Evolutionary conservation across 2,329 filamentous ascomycete species (phyloP).

Genomic region (Colletotrichum simmondsii): DNA sequence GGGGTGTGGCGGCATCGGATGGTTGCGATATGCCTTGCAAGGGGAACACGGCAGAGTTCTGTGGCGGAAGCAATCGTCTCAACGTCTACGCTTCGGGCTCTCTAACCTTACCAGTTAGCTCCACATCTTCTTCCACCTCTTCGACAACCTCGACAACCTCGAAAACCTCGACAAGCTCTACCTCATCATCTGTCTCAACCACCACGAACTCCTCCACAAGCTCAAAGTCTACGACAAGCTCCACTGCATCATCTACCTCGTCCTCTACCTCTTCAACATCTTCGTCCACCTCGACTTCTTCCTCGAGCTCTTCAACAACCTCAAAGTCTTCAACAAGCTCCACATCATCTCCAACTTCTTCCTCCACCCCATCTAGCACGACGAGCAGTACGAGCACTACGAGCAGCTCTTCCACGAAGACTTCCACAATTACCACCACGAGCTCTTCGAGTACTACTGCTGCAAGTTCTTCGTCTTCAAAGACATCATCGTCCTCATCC

Average conservation of each 20-base stretch:
- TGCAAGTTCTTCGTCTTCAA: neutral
- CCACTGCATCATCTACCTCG: neutral
- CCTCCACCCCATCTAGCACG: neutral
- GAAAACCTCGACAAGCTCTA: neutral
- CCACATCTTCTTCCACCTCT: neutral
- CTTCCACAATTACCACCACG: too few relatives aligned
- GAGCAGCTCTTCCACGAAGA: too few relatives aligned
- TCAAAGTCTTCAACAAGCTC: neutral
- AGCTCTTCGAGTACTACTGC: neutral
- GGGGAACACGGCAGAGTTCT: slow-evolving; percentile 44
- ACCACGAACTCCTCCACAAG: neutral
- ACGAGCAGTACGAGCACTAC: neutral
- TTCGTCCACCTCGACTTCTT: neutral
- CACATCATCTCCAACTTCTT: neutral
- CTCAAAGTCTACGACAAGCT: neutral
- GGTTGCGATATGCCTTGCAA: slow-evolving; percentile 45
- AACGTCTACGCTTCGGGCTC: slow-evolving; percentile 42
- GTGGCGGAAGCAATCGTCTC: slow-evolving; percentile 44
- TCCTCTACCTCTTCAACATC: neutral
- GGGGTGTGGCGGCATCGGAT: slow-evolving; percentile 41
- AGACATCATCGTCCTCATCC: neutral
- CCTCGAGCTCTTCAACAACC: neutral
- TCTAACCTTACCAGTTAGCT: neutral
- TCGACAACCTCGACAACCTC: neutral
- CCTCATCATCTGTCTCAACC: neutral